Conservation (phyloP, 495 filamentous ascomycete species). For the Trichoderma reesei region DNA sequence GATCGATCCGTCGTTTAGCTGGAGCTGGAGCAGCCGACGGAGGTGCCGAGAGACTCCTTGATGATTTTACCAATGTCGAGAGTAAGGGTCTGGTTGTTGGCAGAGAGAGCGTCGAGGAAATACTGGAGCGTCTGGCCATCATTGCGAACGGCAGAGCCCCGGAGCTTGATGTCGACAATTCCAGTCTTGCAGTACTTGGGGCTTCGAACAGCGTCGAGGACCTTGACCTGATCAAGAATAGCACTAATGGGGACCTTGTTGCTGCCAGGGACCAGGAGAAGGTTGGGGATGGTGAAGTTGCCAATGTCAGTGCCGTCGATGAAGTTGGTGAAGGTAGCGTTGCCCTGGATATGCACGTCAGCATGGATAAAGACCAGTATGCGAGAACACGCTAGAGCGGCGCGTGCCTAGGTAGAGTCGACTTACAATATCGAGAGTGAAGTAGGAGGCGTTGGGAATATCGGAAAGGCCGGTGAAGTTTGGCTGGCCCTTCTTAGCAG, state of each 20-base stretch:
- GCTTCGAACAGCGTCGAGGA: conserved; percentile 33
- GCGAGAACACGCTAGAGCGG: not conserved
- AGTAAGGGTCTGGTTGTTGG: conserved; percentile 25
- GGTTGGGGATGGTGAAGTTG: conserved; percentile 43
- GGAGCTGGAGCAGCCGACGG: conserved; percentile 16
- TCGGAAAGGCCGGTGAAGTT: conserved; percentile 55
- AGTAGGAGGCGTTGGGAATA: conserved; percentile 62
- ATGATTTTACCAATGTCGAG: conserved; percentile 26
- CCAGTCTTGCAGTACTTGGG: conserved; percentile 40
- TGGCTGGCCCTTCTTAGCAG: conserved; percentile 26
- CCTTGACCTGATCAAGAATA: conserved; percentile 37
- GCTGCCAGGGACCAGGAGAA: conserved; percentile 50
- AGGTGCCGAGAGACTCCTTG: conserved; percentile 15
- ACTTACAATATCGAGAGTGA: conserved; percentile 55
- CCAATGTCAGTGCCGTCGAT: conserved; percentile 44
- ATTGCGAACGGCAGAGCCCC: conserved; percentile 47
- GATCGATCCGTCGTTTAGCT: not conserved
- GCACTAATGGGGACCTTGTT: conserved; percentile 49
- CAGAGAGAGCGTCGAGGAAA: conserved; percentile 39
- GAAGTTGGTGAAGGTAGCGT: conserved; percentile 51
- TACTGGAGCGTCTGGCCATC: conserved; percentile 52
- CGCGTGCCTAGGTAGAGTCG: not conserved
- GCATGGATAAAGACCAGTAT: conserved; percentile 2
- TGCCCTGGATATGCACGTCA: conserved; percentile 41
- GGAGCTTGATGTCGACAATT: conserved; percentile 49